Percentiles rank a stretch among this genome's conserved stretches.
Conservation (phyloP, 768 basidiomycete species). For the Boletus sensibilis region DNA sequence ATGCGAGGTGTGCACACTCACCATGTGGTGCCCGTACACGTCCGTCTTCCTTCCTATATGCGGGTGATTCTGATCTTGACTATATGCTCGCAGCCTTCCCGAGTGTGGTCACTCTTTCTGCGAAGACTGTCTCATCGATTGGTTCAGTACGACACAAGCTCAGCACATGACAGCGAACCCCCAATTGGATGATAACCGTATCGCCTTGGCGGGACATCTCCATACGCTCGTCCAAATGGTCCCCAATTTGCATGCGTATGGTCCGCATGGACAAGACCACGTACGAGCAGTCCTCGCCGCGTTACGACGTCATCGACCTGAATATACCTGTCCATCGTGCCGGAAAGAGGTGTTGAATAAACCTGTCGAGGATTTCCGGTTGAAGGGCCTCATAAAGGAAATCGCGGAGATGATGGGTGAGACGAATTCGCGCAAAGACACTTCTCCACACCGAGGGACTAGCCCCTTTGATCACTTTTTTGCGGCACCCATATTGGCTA, state of each 20-base stretch:
- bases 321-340: conserved; percentile 70
- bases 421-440: conserved; percentile 34
- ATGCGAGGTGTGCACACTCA: conserved; percentile 64
- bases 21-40: conserved; percentile 69
- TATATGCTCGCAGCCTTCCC: conserved; percentile 43
- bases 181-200: conserved; percentile 37
- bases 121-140: conserved; percentile 55
- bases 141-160: conserved; percentile 47
- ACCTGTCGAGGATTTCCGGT: conserved; percentile 59
- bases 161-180: conserved; percentile 52
- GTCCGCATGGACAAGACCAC: conserved; percentile 16
- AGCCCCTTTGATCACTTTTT: conserved; percentile 53
- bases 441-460: neutral
- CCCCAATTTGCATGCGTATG: conserved; percentile 21
- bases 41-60: conserved; percentile 34
- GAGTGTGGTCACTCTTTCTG: conserved; percentile 75
- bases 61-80: neutral
- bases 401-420: conserved; percentile 52
- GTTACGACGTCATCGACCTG: conserved; percentile 38
- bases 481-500: conserved; percentile 7
- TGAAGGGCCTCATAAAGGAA: conserved; percentile 56
- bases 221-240: conserved; percentile 19
- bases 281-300: conserved; percentile 19
- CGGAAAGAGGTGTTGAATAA: conserved; percentile 46
- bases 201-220: conserved; percentile 16